phyloP scores from a whole-genome alignment of 768 basidiomycete species.

The Atractiella rhizophila region DNA sequence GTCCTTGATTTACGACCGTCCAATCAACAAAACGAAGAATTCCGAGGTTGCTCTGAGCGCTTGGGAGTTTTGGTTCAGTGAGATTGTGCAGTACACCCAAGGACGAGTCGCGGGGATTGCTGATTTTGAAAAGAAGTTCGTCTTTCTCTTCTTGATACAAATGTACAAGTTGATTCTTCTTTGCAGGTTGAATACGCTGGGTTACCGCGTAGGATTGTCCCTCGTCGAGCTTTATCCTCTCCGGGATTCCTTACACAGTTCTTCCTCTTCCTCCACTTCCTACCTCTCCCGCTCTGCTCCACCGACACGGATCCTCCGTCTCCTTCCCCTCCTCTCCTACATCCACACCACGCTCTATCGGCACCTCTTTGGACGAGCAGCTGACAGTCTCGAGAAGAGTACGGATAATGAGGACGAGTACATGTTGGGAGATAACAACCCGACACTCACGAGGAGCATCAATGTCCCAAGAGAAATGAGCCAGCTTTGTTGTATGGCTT shows the following conservation, averaged over 20 bases:
- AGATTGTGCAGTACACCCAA: constrained; percentile 86
- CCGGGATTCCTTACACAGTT: constrained; percentile 33
- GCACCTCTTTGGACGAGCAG: constrained; percentile 73
- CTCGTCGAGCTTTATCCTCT: constrained; percentile 67
- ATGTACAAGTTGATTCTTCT: background rate
- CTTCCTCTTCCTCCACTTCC: constrained; percentile 8
- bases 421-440: constrained; percentile 96
- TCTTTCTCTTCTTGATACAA: background rate
- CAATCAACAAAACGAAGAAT: constrained; percentile 59
- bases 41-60: constrained; percentile 61
- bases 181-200: constrained; percentile 59
- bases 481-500: constrained; percentile 83
- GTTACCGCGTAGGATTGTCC: constrained; percentile 69
- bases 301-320: constrained; percentile 73
- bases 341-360: constrained; percentile 90
- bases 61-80: constrained; percentile 74
- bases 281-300: constrained; percentile 25
- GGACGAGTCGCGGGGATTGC: constrained; percentile 81
- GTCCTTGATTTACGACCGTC: constrained; percentile 70
- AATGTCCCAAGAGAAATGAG: constrained; percentile 86
- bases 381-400: constrained; percentile 84
- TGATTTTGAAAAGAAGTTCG: constrained; percentile 75
- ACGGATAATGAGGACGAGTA: constrained; percentile 95
- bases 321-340: constrained; percentile 73
- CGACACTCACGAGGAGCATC: constrained; percentile 67